A percentile compares a stretch with the other conserved stretches of the same genome.
Conservation (phyloP, 2,329 filamentous ascomycete genomes). For the Botrytis pseudocinerea region DNA sequence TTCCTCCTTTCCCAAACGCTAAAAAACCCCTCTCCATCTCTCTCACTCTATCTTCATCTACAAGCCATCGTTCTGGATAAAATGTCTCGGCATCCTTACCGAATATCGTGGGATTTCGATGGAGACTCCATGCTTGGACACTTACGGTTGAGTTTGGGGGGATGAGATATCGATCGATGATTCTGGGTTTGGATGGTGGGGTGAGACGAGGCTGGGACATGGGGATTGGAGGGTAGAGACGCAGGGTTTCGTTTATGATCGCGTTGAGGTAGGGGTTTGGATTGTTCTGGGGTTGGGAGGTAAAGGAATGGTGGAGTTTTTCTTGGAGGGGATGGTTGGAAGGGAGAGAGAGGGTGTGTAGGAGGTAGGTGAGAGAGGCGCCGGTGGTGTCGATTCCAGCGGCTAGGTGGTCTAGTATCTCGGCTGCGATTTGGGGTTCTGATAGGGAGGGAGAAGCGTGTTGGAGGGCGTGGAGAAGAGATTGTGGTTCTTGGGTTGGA, state of each 20-base stretch:
- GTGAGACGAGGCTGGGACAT: constrained; percentile 66
- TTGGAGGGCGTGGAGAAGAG: constrained; percentile 59
- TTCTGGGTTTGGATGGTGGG: constrained; percentile 49
- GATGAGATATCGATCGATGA: constrained; percentile 56
- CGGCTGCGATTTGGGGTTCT: constrained; percentile 59
- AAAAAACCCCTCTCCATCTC: constrained; percentile 66
- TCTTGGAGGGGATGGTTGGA: constrained; percentile 53
- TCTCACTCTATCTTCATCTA: constrained; percentile 69
- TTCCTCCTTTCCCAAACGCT: constrained; percentile 64
- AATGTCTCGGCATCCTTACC: constrained; percentile 71
- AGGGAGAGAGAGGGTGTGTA: constrained; percentile 69
- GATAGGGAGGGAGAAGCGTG: constrained; percentile 47
- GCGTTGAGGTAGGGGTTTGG: constrained; percentile 58
- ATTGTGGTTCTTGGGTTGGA: constrained; percentile 52
- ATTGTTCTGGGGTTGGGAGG: too few species aligned
- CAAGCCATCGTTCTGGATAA: constrained; percentile 81
- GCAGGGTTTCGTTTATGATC: constrained; percentile 60
- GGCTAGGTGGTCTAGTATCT: constrained; percentile 69
- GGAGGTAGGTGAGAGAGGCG: constrained; percentile 67
- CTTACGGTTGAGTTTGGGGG: constrained; percentile 58
- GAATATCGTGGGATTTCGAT: constrained; percentile 67
- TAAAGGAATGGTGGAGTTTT: constrained; percentile 45
- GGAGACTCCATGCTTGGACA: constrained; percentile 61
- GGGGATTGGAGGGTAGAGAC: constrained; percentile 64
- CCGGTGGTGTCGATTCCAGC: constrained; percentile 73